These are phyloP conservation scores for Acer campestre DNA, from an alignment of 345 rosid species.

Conservation along the genomic window DNA sequence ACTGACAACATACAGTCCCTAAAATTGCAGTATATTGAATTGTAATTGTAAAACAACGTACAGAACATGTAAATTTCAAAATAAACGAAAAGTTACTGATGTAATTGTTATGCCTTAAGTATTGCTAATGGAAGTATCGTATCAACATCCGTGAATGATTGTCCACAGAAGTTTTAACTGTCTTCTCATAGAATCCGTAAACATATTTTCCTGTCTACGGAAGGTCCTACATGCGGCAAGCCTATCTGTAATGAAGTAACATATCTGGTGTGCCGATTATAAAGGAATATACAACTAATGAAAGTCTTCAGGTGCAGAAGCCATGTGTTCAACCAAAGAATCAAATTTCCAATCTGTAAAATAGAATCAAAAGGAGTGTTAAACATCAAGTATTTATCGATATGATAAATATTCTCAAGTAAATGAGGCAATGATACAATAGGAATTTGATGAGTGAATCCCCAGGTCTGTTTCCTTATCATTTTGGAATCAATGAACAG, in stretches of 20 bases:
- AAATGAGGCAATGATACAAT: neutral
- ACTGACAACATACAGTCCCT: neutral
- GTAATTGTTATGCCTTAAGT: neutral
- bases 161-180: neutral
- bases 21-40: neutral
- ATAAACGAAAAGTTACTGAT: neutral
- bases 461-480: neutral
- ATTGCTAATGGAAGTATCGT: neutral
- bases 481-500: neutral
- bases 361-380: neutral
- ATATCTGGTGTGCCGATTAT: neutral
- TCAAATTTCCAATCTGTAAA: conserved; percentile 8
- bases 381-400: neutral
- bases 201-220: neutral
- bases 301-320: neutral
- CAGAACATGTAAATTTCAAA: neutral
- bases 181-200: neutral
- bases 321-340: neutral
- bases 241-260: neutral
- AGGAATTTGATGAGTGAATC: neutral
- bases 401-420: neutral
- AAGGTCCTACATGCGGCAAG: neutral
- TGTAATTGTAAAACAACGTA: neutral
- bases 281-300: neutral
- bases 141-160: neutral